Conservation (phyloP, 257 asterid genomes). For the Plantago major region DNA sequence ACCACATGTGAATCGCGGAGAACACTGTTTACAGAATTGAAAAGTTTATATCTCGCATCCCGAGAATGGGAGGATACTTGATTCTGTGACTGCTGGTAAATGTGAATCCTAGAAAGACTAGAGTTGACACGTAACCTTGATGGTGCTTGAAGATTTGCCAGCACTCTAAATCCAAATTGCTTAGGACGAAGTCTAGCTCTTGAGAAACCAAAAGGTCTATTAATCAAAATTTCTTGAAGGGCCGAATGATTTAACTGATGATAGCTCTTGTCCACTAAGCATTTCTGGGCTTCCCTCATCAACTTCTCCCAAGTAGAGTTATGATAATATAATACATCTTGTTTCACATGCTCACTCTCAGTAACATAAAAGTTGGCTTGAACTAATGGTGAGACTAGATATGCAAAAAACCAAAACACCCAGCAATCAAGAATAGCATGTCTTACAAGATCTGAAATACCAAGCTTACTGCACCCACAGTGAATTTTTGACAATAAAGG, state of each 20-base stretch:
- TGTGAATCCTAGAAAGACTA: slow-evolving; percentile 15
- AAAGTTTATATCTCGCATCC: slow-evolving; percentile 21
- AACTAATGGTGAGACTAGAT: slow-evolving; percentile 58
- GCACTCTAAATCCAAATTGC: slow-evolving; percentile 59
- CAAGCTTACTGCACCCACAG: slow-evolving; percentile 20
- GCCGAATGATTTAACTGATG: slow-evolving; percentile 30
- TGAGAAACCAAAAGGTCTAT: slow-evolving; percentile 77
- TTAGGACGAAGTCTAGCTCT: slow-evolving; percentile 72
- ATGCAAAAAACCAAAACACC: slow-evolving; percentile 70
- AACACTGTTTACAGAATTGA: slow-evolving; percentile 63
- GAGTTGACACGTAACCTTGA: slow-evolving; percentile 40
- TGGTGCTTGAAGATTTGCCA: slow-evolving; percentile 80
- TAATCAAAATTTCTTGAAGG: slow-evolving; percentile 30
- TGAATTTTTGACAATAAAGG: slow-evolving; percentile 38
- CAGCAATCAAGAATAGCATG: slow-evolving; percentile 55
- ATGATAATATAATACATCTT: slow-evolving; percentile 55
- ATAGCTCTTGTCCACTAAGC: slow-evolving; percentile 36
- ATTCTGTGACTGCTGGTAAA: slow-evolving; percentile 19
- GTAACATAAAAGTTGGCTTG: slow-evolving; percentile 81
- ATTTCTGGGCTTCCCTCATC: slow-evolving; percentile 33
- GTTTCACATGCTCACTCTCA: slow-evolving; percentile 68
- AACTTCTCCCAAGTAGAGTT: slow-evolving; percentile 66
- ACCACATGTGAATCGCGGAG: slow-evolving; percentile 65
- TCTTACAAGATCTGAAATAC: slow-evolving; percentile 32
- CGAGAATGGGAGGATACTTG: slow-evolving; percentile 16